Conservation (phyloP, 139 green algal species). For the Chlamydomonas urium region DNA sequence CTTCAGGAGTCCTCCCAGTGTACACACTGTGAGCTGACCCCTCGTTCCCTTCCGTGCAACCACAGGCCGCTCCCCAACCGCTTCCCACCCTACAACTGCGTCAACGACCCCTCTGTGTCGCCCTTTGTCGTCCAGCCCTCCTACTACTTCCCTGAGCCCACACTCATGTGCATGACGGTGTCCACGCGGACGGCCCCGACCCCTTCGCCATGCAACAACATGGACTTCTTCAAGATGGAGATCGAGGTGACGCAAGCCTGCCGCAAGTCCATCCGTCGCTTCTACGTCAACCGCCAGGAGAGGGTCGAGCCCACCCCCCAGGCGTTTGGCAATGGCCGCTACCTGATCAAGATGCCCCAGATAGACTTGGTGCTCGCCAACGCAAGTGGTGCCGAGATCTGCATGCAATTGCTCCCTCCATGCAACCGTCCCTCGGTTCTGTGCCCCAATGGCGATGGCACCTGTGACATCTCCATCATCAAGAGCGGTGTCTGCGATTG, state of each 20-base stretch:
- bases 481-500: background rate
- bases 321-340: background rate
- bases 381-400: conserved; percentile 5
- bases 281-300: conserved; percentile 9
- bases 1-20: too few relatives aligned
- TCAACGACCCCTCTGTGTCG: conserved; percentile 13
- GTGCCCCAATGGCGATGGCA: conserved; percentile 3
- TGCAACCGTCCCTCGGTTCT: background rate
- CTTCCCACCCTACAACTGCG: conserved; percentile 15
- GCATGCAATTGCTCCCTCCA: background rate
- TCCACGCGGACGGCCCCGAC: background rate
- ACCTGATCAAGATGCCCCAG: conserved; percentile 13
- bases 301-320: background rate
- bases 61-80: too few relatives aligned
- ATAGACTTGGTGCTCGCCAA: background rate
- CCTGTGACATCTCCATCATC: conserved; percentile 8
- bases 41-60: too few relatives aligned
- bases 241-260: background rate
- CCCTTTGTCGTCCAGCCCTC: too few relatives aligned
- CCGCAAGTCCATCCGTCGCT: conserved; percentile 1
- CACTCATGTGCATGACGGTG: conserved; percentile 1
- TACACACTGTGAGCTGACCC: too few relatives aligned
- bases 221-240: conserved; percentile 17
- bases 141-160: conserved; percentile 12
- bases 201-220: conserved; percentile 2